A percentile compares a stretch with the other conserved stretches of the same genome.
Evolutionary conservation across 75 land plant species (phyloP).

Genomic region (Sequoia sempervirens): DNA sequence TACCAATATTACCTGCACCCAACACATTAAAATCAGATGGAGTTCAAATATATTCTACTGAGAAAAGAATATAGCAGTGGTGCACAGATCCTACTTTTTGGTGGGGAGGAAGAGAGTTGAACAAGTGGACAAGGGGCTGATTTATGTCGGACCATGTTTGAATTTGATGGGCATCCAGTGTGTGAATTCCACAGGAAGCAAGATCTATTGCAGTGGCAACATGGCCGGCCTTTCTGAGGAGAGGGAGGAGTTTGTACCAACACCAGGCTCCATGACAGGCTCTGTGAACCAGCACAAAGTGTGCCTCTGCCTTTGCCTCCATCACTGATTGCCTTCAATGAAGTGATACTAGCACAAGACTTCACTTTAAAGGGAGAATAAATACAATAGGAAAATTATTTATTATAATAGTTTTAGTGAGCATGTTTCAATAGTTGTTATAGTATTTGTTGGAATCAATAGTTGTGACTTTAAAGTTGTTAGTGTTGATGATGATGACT

Average conservation of each 20-base stretch:
- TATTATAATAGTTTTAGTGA: too few relatives aligned
- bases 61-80: slow-evolving; percentile 19
- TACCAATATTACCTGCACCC: slow-evolving; percentile 24
- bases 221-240: slow-evolving; percentile 32
- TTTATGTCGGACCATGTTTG: slow-evolving; percentile 26
- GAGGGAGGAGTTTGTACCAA: slow-evolving; percentile 42
- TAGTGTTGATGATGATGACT: too few relatives aligned
- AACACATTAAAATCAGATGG: too few relatives aligned
- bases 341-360: too few relatives aligned
- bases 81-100: slow-evolving; percentile 51
- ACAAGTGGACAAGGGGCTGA: slow-evolving; percentile 33
- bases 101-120: slow-evolving; percentile 20
- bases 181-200: slow-evolving; percentile 23
- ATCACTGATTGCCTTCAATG: slow-evolving; percentile 14
- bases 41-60: too few relatives aligned
- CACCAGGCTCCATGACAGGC: slow-evolving; percentile 52
- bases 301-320: slow-evolving; percentile 9
- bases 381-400: too few relatives aligned
- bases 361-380: too few relatives aligned
- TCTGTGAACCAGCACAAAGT: slow-evolving; percentile 59
- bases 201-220: slow-evolving; percentile 41
- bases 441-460: too few relatives aligned
- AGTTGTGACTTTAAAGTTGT: too few relatives aligned
- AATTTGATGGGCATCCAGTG: slow-evolving; percentile 21
- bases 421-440: too few relatives aligned